phyloP scores from a whole-genome alignment of 441 rosid species.

The Mallotus japonicus region DNA sequence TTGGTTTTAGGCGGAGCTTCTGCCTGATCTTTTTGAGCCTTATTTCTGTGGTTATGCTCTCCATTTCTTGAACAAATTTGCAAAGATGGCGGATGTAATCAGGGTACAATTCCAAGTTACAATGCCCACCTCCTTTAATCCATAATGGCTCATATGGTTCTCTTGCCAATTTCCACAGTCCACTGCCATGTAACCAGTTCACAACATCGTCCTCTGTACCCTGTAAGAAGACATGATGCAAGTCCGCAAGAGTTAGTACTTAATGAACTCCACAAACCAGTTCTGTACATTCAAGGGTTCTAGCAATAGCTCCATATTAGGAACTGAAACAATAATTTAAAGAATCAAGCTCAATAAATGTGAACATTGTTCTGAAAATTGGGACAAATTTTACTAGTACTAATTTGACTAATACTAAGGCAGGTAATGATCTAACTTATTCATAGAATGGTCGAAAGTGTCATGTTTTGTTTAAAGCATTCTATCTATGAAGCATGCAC shows the following conservation, averaged over 20 bases:
- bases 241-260: background rate
- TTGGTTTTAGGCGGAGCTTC: constrained; percentile 39
- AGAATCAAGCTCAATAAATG: no score
- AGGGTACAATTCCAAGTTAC: constrained; percentile 93
- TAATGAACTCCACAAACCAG: no score
- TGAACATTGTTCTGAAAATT: no score
- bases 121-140: constrained; percentile 99
- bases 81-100: constrained; percentile 84
- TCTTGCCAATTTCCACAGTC: constrained; percentile 82
- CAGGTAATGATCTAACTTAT: no score
- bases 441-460: no score
- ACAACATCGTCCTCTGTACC: constrained; percentile 97
- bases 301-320: no score
- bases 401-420: no score
- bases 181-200: constrained; percentile 90
- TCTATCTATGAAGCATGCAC: no score
- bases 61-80: constrained; percentile 86
- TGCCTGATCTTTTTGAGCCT: constrained; percentile 73
- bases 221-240: constrained; percentile 37
- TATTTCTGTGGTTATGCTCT: constrained; percentile 59
- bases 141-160: constrained; percentile 92
- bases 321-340: no score
- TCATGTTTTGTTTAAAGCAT: no score
- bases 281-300: no score
- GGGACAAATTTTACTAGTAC: no score